Evolutionary conservation across 768 basidiomycete genomes (phyloP).

Genomic region (Boletus barrowsii): DNA sequence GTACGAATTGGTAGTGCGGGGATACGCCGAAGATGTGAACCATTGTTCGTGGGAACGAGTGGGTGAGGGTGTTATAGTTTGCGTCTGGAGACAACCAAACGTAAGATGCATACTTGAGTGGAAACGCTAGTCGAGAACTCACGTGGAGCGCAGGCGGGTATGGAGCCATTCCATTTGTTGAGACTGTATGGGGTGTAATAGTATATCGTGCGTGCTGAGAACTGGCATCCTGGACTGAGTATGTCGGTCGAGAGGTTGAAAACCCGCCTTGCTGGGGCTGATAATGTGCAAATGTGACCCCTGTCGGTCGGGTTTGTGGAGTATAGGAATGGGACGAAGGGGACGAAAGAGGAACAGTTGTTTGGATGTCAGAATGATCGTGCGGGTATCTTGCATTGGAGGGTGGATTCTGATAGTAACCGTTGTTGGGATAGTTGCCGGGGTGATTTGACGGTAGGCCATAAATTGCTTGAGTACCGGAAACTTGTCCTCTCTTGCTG

Average conservation of each 20-base stretch:
- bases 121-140: not conserved
- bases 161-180: slow-evolving; percentile 13
- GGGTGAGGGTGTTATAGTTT: slow-evolving; percentile 13
- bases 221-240: slow-evolving; percentile 20
- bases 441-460: slow-evolving; percentile 11
- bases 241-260: slow-evolving; percentile 32
- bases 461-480: slow-evolving; percentile 13
- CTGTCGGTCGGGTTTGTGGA: slow-evolving; percentile 20
- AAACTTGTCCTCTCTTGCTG: slow-evolving; percentile 8
- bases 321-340: slow-evolving; percentile 15
- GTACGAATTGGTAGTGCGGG: slow-evolving; percentile 21
- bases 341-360: slow-evolving; percentile 9
- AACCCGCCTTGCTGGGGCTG: slow-evolving; percentile 38
- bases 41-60: slow-evolving; percentile 24
- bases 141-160: slow-evolving; percentile 30
- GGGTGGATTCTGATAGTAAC: slow-evolving; percentile 15
- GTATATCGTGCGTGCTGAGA: slow-evolving; percentile 19
- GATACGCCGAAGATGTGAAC: slow-evolving; percentile 22
- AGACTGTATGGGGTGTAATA: slow-evolving; percentile 13
- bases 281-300: slow-evolving; percentile 37
- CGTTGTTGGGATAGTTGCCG: slow-evolving; percentile 15
- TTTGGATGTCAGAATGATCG: slow-evolving; percentile 19
- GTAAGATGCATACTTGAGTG: not conserved
- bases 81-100: slow-evolving; percentile 2
- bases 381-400: slow-evolving; percentile 22